Percentiles rank a stretch among this genome's conserved stretches.
Evolutionary conservation across 2,329 filamentous ascomycete species (phyloP).

Genomic region (Parafenestella ontariensis): DNA sequence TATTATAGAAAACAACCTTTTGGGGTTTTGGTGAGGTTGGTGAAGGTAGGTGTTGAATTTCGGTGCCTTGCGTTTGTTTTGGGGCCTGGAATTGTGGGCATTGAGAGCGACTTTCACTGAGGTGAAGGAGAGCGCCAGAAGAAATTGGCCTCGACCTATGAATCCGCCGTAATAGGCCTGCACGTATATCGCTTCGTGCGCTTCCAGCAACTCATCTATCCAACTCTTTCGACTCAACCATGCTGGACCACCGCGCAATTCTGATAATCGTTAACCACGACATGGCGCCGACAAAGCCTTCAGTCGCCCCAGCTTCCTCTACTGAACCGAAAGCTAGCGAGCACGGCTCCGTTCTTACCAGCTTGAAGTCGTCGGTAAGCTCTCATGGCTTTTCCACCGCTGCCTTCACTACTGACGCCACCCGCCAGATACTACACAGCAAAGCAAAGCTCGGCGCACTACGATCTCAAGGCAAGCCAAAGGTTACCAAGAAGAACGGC

Average conservation of each 20-base stretch:
- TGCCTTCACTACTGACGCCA: not conserved
- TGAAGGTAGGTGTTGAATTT: not conserved
- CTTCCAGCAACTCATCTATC: not conserved
- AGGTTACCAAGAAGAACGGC: slow-evolving; percentile 6
- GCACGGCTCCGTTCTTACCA: not conserved
- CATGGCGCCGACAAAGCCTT: slow-evolving; percentile 3
- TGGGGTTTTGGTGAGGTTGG: not conserved
- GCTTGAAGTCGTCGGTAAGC: slow-evolving; percentile 8
- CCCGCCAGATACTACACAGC: slow-evolving; percentile 5
- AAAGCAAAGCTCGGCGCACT: slow-evolving; percentile 12
- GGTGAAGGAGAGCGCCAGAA: not conserved
- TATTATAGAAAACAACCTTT: not conserved
- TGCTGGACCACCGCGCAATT: not conserved
- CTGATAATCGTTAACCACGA: not conserved
- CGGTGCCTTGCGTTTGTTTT: slow-evolving; percentile 4
- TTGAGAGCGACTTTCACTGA: slow-evolving; percentile 4
- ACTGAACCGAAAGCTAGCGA: not conserved
- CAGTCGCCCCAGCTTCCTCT: not conserved
- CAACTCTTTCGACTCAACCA: not conserved
- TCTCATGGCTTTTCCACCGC: not conserved
- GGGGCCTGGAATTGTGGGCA: not conserved
- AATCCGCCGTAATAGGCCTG: not conserved
- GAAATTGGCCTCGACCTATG: not conserved
- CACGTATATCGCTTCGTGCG: not conserved
- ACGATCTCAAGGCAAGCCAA: not conserved